Conservation (phyloP, 2,329 filamentous ascomycete genomes). For the Cladophialophora chaetospira region DNA sequence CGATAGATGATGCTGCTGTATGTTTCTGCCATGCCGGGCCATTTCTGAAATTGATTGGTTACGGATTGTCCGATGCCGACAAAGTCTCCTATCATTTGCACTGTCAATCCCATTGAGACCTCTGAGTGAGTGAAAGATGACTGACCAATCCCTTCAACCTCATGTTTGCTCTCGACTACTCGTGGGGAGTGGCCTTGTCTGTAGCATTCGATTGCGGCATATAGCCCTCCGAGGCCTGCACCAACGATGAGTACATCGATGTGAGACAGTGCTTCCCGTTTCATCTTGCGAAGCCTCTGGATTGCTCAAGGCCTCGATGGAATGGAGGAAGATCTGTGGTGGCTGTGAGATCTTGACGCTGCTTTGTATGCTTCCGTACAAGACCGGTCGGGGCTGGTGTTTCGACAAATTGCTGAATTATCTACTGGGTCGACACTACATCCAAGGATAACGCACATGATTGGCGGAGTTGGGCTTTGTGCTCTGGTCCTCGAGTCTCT, state of each 20-base stretch:
- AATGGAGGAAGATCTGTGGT: too few relatives aligned
- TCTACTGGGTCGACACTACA: too few relatives aligned
- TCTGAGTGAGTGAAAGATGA: not conserved
- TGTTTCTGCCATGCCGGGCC: slow-evolving; percentile 1
- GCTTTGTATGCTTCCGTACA: too few relatives aligned
- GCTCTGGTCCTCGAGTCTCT: too few relatives aligned
- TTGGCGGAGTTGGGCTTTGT: too few relatives aligned
- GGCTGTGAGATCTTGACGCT: too few relatives aligned
- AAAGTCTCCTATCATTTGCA: not conserved
- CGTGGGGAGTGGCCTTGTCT: slow-evolving; percentile 3
- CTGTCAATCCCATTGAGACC: not conserved
- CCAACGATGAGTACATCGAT: slow-evolving; percentile 4
- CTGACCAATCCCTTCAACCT: not conserved
- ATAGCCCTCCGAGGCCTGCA: not conserved
- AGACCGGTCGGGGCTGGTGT: too few relatives aligned
- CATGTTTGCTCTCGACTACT: not conserved
- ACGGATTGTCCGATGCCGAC: not conserved
- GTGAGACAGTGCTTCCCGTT: slow-evolving; percentile 1
- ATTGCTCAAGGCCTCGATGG: too few relatives aligned
- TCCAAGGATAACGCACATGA: too few relatives aligned
- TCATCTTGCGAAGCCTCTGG: too few relatives aligned
- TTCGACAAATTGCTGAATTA: too few relatives aligned
- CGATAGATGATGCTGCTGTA: not conserved
- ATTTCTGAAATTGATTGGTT: slow-evolving; percentile 4
- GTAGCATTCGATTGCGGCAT: slow-evolving; percentile 3